These are phyloP conservation scores for Kwoniella dendrophila DNA, from an alignment of 768 basidiomycete genomes.

Conservation along the genomic window DNA sequence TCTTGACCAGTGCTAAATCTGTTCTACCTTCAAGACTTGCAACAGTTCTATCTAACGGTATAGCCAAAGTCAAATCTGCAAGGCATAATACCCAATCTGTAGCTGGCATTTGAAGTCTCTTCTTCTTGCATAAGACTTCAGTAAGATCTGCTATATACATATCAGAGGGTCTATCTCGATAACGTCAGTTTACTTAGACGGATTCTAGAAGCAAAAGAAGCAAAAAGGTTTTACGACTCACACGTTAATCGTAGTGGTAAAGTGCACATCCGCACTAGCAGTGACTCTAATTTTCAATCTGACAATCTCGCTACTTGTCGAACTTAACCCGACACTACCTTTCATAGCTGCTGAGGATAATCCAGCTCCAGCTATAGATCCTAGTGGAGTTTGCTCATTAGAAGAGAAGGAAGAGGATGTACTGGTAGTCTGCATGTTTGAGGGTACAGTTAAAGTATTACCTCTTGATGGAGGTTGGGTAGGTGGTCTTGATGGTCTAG, in stretches of 20 bases:
- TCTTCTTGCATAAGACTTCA: slow-evolving; percentile 62
- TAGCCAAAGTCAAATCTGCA: slow-evolving; percentile 60
- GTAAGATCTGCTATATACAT: slow-evolving; percentile 98
- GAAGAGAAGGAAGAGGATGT: slow-evolving; percentile 25
- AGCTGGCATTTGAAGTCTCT: slow-evolving; percentile 44
- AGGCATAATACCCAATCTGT: slow-evolving; percentile 61
- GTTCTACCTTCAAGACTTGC: slow-evolving; percentile 86
- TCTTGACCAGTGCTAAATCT: slow-evolving; percentile 78
- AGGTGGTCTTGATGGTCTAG: slow-evolving; percentile 56
- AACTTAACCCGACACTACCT: slow-evolving; percentile 54
- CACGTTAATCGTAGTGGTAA: slow-evolving; percentile 89
- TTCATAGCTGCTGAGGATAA: slow-evolving; percentile 54
- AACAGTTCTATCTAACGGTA: slow-evolving; percentile 95
- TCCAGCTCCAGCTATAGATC: slow-evolving; percentile 8
- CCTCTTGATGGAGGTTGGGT: slow-evolving; percentile 13
- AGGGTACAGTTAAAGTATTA: slow-evolving; percentile 11
- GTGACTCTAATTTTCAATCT: slow-evolving; percentile 77
- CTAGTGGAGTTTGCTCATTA: slow-evolving; percentile 60
- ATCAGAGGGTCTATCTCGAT: slow-evolving; percentile 62
- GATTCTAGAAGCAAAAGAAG: not conserved
- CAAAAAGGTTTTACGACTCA: slow-evolving; percentile 60
- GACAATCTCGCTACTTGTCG: slow-evolving; percentile 62
- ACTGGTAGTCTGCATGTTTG: slow-evolving; percentile 4
- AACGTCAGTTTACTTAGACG: not conserved
- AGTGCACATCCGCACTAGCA: slow-evolving; percentile 76